Percentiles rank a stretch among this genome's conserved stretches.
Conservation (phyloP, 768 basidiomycete genomes). For the Xerocomellus chrysenteron region DNA sequence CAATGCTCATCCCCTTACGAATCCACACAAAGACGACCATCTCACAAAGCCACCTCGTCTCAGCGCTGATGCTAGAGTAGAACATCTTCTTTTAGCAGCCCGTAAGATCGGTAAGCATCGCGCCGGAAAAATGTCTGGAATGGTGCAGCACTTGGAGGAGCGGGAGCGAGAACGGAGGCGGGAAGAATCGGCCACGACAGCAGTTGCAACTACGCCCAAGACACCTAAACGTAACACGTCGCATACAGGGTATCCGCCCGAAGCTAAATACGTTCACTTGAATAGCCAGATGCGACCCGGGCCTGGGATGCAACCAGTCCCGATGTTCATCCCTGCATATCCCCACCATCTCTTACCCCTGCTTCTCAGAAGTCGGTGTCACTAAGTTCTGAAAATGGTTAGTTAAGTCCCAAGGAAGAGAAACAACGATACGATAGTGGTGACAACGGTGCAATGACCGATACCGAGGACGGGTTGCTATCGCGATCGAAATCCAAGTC, state of each 20-base stretch:
- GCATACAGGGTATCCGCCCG: constrained; percentile 20
- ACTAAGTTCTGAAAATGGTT: constrained; percentile 35
- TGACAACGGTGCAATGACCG: constrained; percentile 25
- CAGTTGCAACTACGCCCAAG: constrained; percentile 23
- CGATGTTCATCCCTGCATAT: constrained; percentile 32
- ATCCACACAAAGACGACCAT: constrained; percentile 24
- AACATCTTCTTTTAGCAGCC: constrained; percentile 70
- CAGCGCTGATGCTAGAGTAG: constrained; percentile 63
- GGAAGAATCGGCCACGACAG: constrained; percentile 25
- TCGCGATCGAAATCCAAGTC: constrained; percentile 54
- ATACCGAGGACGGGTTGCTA: constrained; percentile 37
- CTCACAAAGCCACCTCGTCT: constrained; percentile 30
- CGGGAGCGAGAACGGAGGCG: constrained; percentile 28
- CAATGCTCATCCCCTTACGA: constrained; percentile 5
- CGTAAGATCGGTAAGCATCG: constrained; percentile 66
- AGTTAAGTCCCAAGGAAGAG: constrained; percentile 34
- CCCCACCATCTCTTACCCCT: constrained; percentile 36
- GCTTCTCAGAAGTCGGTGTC: constrained; percentile 50
- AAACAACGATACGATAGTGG: constrained; percentile 28
- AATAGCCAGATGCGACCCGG: constrained; percentile 24
- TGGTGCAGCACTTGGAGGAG: constrained; percentile 39
- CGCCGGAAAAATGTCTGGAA: constrained; percentile 53
- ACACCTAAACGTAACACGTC: constrained; percentile 34
- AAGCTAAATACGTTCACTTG: constrained; percentile 32
- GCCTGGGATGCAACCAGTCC: constrained; percentile 31